These are phyloP conservation scores for Phylloporus sp. DNA, from an alignment of 768 basidiomycete species.

Conservation along the genomic window DNA sequence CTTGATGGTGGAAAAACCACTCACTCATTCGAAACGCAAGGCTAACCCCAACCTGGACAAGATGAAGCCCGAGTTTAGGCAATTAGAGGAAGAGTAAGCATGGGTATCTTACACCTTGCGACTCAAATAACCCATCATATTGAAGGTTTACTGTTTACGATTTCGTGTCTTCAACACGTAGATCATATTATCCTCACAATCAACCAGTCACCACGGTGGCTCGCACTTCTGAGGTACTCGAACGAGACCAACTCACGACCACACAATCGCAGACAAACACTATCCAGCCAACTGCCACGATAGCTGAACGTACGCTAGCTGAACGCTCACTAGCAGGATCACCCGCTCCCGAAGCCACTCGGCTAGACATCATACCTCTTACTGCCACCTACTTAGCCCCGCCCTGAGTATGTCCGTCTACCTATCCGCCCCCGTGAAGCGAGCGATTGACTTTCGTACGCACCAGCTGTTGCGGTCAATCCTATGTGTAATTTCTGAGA, in stretches of 20 bases:
- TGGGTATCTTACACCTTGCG: background rate
- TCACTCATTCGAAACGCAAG: constrained; percentile 91
- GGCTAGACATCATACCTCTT: constrained; percentile 42
- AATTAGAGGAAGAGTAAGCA: constrained; percentile 88
- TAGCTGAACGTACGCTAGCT: constrained; percentile 36
- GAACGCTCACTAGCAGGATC: constrained; percentile 42
- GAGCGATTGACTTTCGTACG: background rate
- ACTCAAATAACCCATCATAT: constrained; percentile 10
- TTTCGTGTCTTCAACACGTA: constrained; percentile 63
- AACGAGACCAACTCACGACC: constrained; percentile 24
- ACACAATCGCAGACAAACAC: constrained; percentile 37
- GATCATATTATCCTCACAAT: constrained; percentile 87
- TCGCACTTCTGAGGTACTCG: constrained; percentile 25
- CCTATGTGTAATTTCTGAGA: constrained; percentile 8
- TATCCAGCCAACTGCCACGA: constrained; percentile 40
- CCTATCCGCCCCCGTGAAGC: background rate
- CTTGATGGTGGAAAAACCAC: constrained; percentile 95
- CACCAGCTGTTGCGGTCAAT: constrained; percentile 3
- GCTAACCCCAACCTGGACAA: constrained; percentile 78
- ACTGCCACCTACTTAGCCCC: constrained; percentile 21
- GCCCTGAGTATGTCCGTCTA: constrained; percentile 1
- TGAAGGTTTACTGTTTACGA: constrained; percentile 88
- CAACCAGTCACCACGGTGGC: constrained; percentile 45
- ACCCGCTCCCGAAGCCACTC: constrained; percentile 28
- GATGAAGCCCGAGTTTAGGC: constrained; percentile 86